Evolutionary conservation across 306 rosid species (phyloP), one percentile per base, ranked within the genome.

Genomic region (Casuarina cunninghamiana): DNA sequence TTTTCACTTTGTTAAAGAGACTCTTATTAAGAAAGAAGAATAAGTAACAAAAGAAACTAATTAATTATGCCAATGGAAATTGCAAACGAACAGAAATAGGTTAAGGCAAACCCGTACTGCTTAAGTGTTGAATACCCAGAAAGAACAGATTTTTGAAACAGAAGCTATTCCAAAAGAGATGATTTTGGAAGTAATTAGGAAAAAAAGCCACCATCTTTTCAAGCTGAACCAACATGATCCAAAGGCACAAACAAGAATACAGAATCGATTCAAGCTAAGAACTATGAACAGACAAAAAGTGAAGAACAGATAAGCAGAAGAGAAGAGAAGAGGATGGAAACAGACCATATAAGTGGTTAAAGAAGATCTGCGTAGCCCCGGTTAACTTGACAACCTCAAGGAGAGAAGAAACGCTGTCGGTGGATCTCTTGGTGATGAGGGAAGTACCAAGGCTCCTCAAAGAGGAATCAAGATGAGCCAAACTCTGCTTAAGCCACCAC

Each of bases 331-430:
- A 21, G 39, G n/a, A 21, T 13, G n/a, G 2, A 82, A 54, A 86
- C 94, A 62, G n/a, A 94, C 99, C 99, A 65, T 96, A 96, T 83
- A 96, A 88, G 80, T 96, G 98, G 88, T 96, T 96, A 87, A 93
- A 96, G 77, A 93, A 89, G 80, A 96, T 86, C 79, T 91, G 99
- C 69, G 93, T 87, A 19, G 99, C 99, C 35, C 98, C 99, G 35
- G 99, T 93, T 61, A 91, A 83, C 74, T 86, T 84, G 60, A 93
- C 67, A 75, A 96, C 88, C 16, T 96, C 94, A 16, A 96, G 79
- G 1, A 96, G 87, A 83, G 99, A 84, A 85, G 99, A 93, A 84
- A 93, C 87, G 69, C 91, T 86, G 54, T 96, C 88, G 68, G 88
- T 83, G 54, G 99, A 91, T 80, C 97, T 84, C 75, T 91, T 93